Conservation (phyloP, 2,329 filamentous ascomycete species). For the Penicillium sp. region DNA sequence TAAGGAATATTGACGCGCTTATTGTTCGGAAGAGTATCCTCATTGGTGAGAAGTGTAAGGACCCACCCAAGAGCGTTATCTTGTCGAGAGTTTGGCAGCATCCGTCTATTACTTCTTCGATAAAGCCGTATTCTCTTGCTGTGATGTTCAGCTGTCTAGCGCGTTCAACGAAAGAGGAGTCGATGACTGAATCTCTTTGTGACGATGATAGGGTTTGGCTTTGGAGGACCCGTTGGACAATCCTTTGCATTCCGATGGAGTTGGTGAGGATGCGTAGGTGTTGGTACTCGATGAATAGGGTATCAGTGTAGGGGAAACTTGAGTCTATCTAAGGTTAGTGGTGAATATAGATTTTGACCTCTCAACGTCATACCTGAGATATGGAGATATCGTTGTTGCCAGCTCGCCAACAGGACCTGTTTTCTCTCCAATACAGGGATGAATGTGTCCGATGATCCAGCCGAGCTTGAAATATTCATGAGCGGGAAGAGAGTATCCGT, state of each 20-base stretch:
- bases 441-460: background rate
- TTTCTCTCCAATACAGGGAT: background rate
- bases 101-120: background rate
- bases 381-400: background rate
- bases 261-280: background rate
- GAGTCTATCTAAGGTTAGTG: background rate
- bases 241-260: background rate
- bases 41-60: background rate
- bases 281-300: background rate
- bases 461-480: background rate
- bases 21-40: background rate
- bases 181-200: background rate
- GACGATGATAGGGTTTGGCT: background rate
- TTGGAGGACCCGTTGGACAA: background rate
- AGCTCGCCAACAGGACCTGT: background rate
- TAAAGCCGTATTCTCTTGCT: background rate
- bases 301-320: background rate
- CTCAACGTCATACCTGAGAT: background rate
- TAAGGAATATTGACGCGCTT: background rate
- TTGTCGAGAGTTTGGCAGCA: background rate
- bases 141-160: background rate
- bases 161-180: background rate
- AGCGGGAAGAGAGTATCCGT: background rate
- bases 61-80: background rate
- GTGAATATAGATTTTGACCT: background rate